Conservation (phyloP, 805 yeast genomes). For the Suhomyces xylopsoci region DNA sequence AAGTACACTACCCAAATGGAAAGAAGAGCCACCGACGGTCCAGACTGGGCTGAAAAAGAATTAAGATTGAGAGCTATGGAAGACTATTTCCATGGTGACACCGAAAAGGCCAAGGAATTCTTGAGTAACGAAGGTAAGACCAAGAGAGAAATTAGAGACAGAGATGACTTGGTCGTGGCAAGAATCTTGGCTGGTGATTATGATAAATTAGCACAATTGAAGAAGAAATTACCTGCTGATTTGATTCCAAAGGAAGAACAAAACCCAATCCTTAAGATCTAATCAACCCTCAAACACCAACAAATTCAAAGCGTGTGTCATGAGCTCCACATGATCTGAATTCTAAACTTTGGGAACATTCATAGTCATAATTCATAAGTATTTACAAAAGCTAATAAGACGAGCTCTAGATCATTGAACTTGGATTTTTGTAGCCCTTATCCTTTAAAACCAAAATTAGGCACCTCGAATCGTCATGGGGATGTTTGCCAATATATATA, state of each 20-base stretch:
- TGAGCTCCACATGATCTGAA: background rate
- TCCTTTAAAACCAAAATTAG: background rate
- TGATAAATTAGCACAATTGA: conserved; percentile 62
- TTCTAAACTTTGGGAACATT: background rate
- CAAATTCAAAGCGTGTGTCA: background rate
- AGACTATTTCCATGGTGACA: conserved; percentile 53
- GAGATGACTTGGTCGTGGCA: conserved; percentile 77
- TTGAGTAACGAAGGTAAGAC: conserved; percentile 52
- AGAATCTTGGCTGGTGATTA: conserved; percentile 82
- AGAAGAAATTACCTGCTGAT: conserved; percentile 44
- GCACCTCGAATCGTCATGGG: no score
- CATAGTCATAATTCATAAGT: conserved; percentile 3
- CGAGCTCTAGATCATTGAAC: background rate
- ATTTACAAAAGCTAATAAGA: background rate
- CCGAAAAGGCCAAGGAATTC: conserved; percentile 51
- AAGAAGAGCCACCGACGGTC: conserved; percentile 41
- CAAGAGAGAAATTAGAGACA: conserved; percentile 54
- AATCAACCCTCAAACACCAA: conserved; percentile 5
- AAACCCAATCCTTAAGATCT: conserved; percentile 34
- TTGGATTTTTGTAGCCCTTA: background rate
- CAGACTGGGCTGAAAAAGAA: conserved; percentile 83
- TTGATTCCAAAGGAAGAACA: conserved; percentile 35
- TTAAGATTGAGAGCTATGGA: conserved; percentile 72
- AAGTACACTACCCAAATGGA: conserved; percentile 44
- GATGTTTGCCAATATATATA: background rate